Percentiles rank a stretch among this genome's conserved stretches.
phyloP scores from a whole-genome alignment of 208 protist genomes.

The Acanthamoeba healyi region DNA sequence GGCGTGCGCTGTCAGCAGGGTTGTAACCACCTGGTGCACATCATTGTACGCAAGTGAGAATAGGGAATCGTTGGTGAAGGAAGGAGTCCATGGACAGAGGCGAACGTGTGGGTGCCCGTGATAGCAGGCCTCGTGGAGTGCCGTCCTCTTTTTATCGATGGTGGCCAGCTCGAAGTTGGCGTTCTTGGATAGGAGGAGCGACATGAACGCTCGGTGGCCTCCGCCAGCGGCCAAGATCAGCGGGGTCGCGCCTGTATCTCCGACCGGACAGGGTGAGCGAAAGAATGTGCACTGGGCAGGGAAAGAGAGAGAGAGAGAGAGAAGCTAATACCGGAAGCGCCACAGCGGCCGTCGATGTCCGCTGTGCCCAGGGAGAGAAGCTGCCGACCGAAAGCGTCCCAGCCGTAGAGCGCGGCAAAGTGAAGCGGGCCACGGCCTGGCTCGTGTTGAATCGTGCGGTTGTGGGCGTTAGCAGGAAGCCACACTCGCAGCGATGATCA shows the following conservation, averaged over 20 bases:
- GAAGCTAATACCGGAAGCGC: background rate
- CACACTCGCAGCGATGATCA: background rate
- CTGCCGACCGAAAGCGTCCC: slow-evolving; percentile 17
- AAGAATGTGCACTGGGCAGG: background rate
- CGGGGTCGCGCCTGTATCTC: background rate
- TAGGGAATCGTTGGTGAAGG: no score
- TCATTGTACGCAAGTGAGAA: no score
- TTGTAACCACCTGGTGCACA: background rate
- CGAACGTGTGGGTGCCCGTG: slow-evolving; percentile 17
- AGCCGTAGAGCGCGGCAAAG: slow-evolving; percentile 26
- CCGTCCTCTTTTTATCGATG: slow-evolving; percentile 12
- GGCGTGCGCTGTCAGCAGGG: background rate
- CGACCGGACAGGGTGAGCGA: background rate
- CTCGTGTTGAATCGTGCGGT: no score
- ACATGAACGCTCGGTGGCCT: background rate
- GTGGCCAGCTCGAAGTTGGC: background rate
- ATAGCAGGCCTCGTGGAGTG: slow-evolving; percentile 9
- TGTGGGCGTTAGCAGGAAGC: no score
- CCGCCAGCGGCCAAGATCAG: background rate
- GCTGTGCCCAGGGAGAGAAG: background rate
- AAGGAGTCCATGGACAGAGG: no score
- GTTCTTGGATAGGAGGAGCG: slow-evolving; percentile 8
- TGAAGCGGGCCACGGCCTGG: slow-evolving; percentile 10
- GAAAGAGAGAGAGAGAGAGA: background rate
- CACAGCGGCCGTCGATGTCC: slow-evolving; percentile 6